Base-by-base conservation (phyloP, 2,329 filamentous ascomycete genomes). In the Gremmenia infestans region DNA sequence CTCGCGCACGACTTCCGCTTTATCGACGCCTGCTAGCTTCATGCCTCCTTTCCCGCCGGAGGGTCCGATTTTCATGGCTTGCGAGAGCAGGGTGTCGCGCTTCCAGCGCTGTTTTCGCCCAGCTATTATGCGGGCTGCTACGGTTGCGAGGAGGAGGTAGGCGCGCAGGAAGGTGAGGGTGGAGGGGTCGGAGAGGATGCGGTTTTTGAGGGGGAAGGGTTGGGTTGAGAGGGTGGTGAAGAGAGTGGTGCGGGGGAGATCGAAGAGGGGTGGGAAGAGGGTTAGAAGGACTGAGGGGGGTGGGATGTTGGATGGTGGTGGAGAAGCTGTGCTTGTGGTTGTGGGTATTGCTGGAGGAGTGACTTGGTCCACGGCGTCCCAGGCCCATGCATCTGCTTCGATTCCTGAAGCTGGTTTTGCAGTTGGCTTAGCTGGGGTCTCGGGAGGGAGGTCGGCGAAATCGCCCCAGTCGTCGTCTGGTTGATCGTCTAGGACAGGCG, bases 81-180 rank as follows among this genome's bases (percentile, higher is more conserved):
- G 91, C 1, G 89, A 83, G 12, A 97, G 77, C 59, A 91, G 85
- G 59, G 83, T 87, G 72, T 97, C 93, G 53, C 93, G 83, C 70
- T 96, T 93, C 93, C 93, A 97, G 55, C 93, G 87, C 51, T 88
- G 76, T 66, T 89, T 91, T 56, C 93, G 86, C 11, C 92, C 93
- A 1, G 89, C 88, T 55, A 97, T 85, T 50, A 97, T 81, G 46
- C 87, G 87, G n/a, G 84, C 89, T 23, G 87, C 85, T 11, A 91
- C 88, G 2, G 78, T 79, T 0, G 81, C 81, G 5, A 90, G 73
- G 56, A 76, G 75, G 3, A 91, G 72, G 61, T 88, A 89, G 25
- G 79, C 81, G 50, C 76, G 75, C 1, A 92, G 75, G 61, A 89
- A 91, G 4, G 76, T 71, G 9, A 84, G 73, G 0, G 86, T 85